Conservation (phyloP, 805 yeast species). For the Lipomyces japonicus region DNA sequence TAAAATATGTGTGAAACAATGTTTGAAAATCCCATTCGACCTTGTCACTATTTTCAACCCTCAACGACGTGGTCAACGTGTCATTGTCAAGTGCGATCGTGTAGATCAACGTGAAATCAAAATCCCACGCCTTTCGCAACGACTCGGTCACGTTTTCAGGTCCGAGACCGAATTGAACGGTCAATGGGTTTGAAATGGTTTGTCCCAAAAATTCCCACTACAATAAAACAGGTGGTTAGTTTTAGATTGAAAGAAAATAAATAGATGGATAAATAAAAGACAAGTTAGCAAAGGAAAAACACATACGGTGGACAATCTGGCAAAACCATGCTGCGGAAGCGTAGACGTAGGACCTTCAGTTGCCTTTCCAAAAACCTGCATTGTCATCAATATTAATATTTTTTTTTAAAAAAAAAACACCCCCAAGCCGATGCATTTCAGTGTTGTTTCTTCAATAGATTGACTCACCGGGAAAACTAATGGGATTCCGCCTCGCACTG, state of each 20-base stretch:
- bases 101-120: slow-evolving; percentile 74
- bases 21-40: slow-evolving; percentile 80
- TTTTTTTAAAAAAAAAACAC: too few relatives aligned
- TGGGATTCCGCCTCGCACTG: slow-evolving; percentile 97
- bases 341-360: slow-evolving; percentile 54
- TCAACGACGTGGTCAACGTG: slow-evolving; percentile 63
- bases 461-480: slow-evolving; percentile 74
- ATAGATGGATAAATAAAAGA: not conserved
- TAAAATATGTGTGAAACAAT: slow-evolving; percentile 88
- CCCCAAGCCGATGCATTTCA: too few relatives aligned
- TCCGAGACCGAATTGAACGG: slow-evolving; percentile 85
- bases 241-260: not conserved
- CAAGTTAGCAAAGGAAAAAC: not conserved
- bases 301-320: slow-evolving; percentile 59
- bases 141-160: slow-evolving; percentile 76
- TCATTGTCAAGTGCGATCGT: slow-evolving; percentile 61
- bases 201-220: slow-evolving; percentile 93
- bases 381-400: too few relatives aligned
- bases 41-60: slow-evolving; percentile 66
- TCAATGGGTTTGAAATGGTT: slow-evolving; percentile 61
- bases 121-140: slow-evolving; percentile 53
- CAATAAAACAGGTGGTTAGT: not conserved
- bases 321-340: slow-evolving; percentile 96
- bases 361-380: slow-evolving; percentile 55
- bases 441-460: not conserved